Evolutionary conservation across 495 filamentous ascomycete species (phyloP), one percentile per base, ranked within the genome.

Genomic region (Cladorrhinum samala): DNA sequence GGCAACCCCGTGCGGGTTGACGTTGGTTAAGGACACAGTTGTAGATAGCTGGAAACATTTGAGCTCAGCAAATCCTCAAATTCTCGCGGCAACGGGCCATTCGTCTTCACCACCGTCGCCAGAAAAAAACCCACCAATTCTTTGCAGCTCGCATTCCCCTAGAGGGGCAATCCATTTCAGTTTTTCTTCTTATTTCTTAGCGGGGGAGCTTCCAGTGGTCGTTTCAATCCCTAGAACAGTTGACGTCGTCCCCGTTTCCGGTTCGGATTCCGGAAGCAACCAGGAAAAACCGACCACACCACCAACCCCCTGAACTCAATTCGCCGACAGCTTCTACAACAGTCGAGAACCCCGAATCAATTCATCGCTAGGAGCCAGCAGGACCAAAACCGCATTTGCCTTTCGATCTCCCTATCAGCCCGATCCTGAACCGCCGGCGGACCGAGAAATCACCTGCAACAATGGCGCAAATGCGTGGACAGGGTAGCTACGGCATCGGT

Each of bases 401-500:
- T n/a, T n/a, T n/a, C n/a, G n/a, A n/a, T n/a, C n/a, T n/a, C n/a
- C n/a, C n/a, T n/a, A n/a, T n/a, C n/a, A n/a, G n/a, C n/a, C n/a
- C n/a, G n/a, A n/a, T n/a, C n/a, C n/a, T n/a, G n/a, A n/a, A n/a
- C n/a, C n/a, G n/a, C n/a, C n/a, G n/a, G n/a, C n/a, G n/a, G n/a
- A n/a, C n/a, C n/a, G n/a, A n/a, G n/a, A n/a, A n/a, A n/a, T n/a
- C 30, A 25, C 18, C 19, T 39, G 37, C 60, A n/a, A 24, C 45
- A 61, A 97, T 96, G 92, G 86, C 92, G 70, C 92, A 96, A 73
- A 93, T 97, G 72, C 82, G 92, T 78, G 93, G 92, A 69, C 95
- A 89, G 57, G 91, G 92, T 60, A 88, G 88, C 70, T 98, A 96
- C 73, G 92, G 96, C 70, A 84, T 97, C 63, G 89, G 87, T 60